Evolutionary conservation across 768 basidiomycete species (phyloP).

Genomic region (Trametes coccinea): DNA sequence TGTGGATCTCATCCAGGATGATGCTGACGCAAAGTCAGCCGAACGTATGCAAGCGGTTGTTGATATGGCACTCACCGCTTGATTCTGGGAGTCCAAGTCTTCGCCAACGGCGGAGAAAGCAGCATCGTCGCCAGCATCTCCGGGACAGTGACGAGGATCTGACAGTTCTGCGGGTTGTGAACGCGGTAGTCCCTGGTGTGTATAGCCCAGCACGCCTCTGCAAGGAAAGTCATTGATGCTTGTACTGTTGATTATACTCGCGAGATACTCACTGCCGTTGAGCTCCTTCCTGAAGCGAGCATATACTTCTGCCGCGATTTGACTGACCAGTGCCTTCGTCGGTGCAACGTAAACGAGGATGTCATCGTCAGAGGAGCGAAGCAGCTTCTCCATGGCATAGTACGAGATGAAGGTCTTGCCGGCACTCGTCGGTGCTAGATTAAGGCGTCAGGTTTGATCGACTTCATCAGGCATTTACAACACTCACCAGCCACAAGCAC

Average conservation of each 20-base stretch:
- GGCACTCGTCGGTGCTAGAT: slow-evolving; percentile 64
- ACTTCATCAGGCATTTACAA: neutral
- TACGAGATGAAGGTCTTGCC: slow-evolving; percentile 79
- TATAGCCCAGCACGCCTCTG: slow-evolving; percentile 64
- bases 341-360: slow-evolving; percentile 74
- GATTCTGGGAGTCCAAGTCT: slow-evolving; percentile 60
- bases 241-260: neutral
- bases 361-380: slow-evolving; percentile 63
- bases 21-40: slow-evolving; percentile 42
- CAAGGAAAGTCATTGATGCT: neutral
- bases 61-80: slow-evolving; percentile 44
- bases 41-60: neutral
- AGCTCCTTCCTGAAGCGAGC: slow-evolving; percentile 63
- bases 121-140: slow-evolving; percentile 71
- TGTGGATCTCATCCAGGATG: slow-evolving; percentile 67
- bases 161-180: slow-evolving; percentile 64
- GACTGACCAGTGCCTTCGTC: slow-evolving; percentile 71
- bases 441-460: neutral
- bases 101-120: slow-evolving; percentile 63
- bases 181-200: slow-evolving; percentile 66
- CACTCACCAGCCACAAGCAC: slow-evolving; percentile 64
- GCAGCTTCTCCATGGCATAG: slow-evolving; percentile 73
- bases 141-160: slow-evolving; percentile 74
- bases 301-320: slow-evolving; percentile 74
- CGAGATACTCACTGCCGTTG: slow-evolving; percentile 33